phyloP scores from a whole-genome alignment of 2,329 filamentous ascomycete species.

The Curvularia lunata region DNA sequence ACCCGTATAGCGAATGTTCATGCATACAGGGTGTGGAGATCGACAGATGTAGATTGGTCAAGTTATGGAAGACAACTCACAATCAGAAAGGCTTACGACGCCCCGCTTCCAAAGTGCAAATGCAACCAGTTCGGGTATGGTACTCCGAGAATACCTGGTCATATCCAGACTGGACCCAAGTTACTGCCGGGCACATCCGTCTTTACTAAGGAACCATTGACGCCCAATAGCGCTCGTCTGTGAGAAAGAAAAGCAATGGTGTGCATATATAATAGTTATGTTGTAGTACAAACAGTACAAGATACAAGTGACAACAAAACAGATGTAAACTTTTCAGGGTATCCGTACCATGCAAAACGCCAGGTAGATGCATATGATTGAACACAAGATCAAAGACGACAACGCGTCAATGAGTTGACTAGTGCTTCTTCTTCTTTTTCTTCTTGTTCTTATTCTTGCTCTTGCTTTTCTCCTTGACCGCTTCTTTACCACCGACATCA shows the following conservation, averaged over 20 bases:
- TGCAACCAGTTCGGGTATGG: not conserved
- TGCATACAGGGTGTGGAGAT: not conserved
- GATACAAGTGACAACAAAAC: not conserved
- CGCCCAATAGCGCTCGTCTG: not conserved
- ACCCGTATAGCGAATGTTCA: not conserved
- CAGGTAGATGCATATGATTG: conserved; percentile 22
- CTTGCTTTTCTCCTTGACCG: conserved; percentile 41
- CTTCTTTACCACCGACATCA: conserved; percentile 28
- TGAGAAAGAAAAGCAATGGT: not conserved
- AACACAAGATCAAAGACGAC: not conserved
- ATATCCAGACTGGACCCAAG: not conserved
- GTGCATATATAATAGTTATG: not conserved
- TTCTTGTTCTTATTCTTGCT: conserved; percentile 51
- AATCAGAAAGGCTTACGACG: not conserved
- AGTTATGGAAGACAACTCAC: too few relatives aligned
- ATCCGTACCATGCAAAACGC: conserved; percentile 28
- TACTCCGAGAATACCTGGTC: not conserved
- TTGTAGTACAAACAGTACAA: not conserved
- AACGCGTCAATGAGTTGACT: not conserved
- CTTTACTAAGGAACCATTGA: not conserved
- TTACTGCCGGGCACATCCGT: not conserved
- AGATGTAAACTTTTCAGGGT: conserved; percentile 22
- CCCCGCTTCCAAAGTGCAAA: not conserved
- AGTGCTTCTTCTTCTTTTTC: conserved; percentile 46
- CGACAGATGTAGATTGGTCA: not conserved